Base-by-base conservation (phyloP, 2,329 filamentous ascomycete genomes). In the Leptoxyphium fumago region DNA sequence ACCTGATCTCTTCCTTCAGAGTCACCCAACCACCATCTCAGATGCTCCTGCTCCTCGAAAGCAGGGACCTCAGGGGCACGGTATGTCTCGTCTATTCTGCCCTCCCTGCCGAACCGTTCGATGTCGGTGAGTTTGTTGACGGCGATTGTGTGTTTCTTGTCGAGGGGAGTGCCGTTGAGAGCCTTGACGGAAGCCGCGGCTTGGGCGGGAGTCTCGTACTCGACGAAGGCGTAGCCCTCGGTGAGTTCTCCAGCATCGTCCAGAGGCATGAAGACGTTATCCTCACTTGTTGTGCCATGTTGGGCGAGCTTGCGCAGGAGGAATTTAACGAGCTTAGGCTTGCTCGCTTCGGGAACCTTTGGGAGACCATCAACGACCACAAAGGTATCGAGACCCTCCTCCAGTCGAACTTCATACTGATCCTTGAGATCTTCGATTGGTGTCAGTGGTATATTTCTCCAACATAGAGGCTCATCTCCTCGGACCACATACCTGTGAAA, bases 61-160 rank as follows among this genome's bases (percentile, higher is more conserved):
- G 82, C 77, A 54, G 89, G 80, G 52, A 94, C 82, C 55, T 81
- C 69, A 43, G 91, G 91, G 41, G 82, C 71, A 47, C 77, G 75
- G 68, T 95, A 98, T 55, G 88, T 80, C 59, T 98, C 91, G 53
- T 94, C 84, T 57, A 98, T 77, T 53, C 87, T 80, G 54, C 91
- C 91, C 70, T 96, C 91, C 50, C 87, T 79, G 50, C 91, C 91
- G 64, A 85, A 98, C 54, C 91, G 83, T 64, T 98, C 91, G 59
- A 98, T 88, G 62, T 98, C 91, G 57, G 88, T 95, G 57, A 98
- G 75, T 70, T 98, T 98, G 78, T 98, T 98, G 56, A 98, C 88
- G 51, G 82, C 77, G 56, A 98, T 78, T 43, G 78, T 94, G 74
- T 98, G 88, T 70, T 82, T 95, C 77, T 93, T 96, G 71, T 98